Evolutionary conservation across 2,329 filamentous ascomycete species (phyloP), one percentile per base, ranked within the genome.

Genomic region (Trichoderma aggressivum): DNA sequence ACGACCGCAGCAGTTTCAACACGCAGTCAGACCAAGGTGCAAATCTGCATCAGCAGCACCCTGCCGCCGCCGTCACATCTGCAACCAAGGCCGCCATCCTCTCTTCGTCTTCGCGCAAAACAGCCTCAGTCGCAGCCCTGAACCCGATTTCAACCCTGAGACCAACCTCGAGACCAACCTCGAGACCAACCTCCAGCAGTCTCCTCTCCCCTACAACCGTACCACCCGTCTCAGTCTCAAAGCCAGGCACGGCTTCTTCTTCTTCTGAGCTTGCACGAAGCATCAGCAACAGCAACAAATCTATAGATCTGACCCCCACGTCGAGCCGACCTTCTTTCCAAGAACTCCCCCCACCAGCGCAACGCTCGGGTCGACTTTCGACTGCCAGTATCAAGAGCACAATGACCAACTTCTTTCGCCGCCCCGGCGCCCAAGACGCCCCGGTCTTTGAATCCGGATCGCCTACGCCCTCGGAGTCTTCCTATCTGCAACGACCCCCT

Each of bases 361-460:
- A 82, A 60, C 81, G 82, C 50, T 81, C 81, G 55, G 82, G 82
- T 5, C 82, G 84, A 70, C 80, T 81, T 30, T 83, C 81, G 36
- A 81, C 82, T n/a, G 79, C 79, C 32, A 84, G 81, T 72, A 83
- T 87, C 76, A 84, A 81, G 73, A 84, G 84, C 73, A 86, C 83
- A 63, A 84, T 86, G 82, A 84, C 85, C 24, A 84, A 77, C 71
- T 75, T 87, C n/a, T 85, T 86, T 77, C 81, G 82, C 36, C 82
- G 85, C 68, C 80, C 82, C 70, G 82, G 81, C 74, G 82, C 82
- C 12, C 75, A 76, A 28, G 75, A 79, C 43, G 43, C 70, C 4
- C 59, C 63, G 2, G 53, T 70, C 28, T 75, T 73, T 26, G 75
- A 74, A 47, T 76, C 78, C 7, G 75, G 74, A 5, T 72, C 70